Conservation (phyloP, 2,329 filamentous ascomycete species). For the Alternaria sp. region DNA sequence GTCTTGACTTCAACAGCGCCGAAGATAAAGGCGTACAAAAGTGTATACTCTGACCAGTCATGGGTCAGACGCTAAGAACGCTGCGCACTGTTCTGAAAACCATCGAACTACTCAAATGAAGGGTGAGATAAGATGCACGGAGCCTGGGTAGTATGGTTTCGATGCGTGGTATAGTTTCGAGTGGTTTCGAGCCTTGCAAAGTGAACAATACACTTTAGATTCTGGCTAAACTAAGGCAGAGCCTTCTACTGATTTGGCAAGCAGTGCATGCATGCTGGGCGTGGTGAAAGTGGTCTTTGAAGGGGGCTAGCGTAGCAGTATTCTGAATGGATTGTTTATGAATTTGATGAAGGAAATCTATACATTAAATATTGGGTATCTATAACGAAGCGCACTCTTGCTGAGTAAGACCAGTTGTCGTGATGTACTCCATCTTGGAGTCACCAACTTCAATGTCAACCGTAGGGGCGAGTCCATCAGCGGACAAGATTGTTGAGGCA, state of each 20-base stretch:
- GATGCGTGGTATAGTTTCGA: background rate
- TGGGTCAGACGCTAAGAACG: accelerated
- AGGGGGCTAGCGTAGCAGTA: background rate
- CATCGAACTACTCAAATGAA: background rate
- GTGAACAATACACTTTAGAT: background rate
- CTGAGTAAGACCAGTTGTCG: background rate
- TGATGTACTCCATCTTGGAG: conserved; percentile 2
- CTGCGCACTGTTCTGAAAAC: background rate
- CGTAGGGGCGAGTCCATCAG: background rate
- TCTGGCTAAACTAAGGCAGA: background rate
- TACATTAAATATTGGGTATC: background rate
- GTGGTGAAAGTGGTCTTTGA: background rate
- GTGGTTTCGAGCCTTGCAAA: background rate
- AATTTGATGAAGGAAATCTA: background rate
- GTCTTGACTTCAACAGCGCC: background rate
- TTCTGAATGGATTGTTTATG: accelerated
- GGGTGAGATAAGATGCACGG: background rate
- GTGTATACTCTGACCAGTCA: background rate
- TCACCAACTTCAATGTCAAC: conserved; percentile 14
- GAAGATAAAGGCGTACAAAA: background rate
- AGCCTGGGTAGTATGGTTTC: background rate
- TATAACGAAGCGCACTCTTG: background rate
- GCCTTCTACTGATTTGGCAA: background rate
- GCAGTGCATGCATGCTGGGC: background rate
- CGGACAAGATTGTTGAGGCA: background rate